Evolutionary conservation across 1,139 yeast species (phyloP), one percentile per base, ranked within the genome.

Genomic region (Hyphopichia wangnamkhiaoensis): DNA sequence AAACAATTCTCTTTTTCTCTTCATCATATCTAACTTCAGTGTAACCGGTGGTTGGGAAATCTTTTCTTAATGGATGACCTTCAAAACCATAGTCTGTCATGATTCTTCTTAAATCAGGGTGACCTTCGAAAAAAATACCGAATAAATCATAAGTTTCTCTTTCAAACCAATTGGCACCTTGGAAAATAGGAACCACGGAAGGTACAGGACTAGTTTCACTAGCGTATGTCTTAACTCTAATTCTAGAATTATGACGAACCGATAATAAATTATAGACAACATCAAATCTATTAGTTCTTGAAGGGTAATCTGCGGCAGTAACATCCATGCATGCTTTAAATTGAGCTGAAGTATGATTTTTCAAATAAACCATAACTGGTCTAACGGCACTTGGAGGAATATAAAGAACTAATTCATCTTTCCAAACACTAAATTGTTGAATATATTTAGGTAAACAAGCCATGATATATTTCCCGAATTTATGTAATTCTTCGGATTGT

Each of bases 61-160:
- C 96, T 65, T 88, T 88, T 65, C 95, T 80, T 61, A 88, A 76
- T 13, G 96, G 96, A 60, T 88, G 94, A 40, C 96, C 96, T 64
- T 86, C 95, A 55, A 88, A 88, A 26, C 96, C 96, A 63, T 88
- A 88, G 67, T 88, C 96, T 38, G 96, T 88, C 82, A 88, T 77
- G 60, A 88, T 86, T 68, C 96, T 78, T 70, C 96, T 82, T 59
- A 88, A 74, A 65, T 88, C 96, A 9, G 95, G 95, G 63, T 88
- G 96, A 45, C 84, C 87, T 61, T 84, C 93, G 57, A 88, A 88
- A 66, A 87, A 87, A 46, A 88, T 79, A 35, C 95, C 95, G 59
- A 78, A 87, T 77, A 87, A 74, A 60, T 87, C 95, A 61, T 85
- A 87, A 12, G 94, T 82, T 63, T 87, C 95, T 63, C 95, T 79